Conservation (phyloP, 1,139 yeast species). For the Nadsonia starkeyi-henricii region DNA sequence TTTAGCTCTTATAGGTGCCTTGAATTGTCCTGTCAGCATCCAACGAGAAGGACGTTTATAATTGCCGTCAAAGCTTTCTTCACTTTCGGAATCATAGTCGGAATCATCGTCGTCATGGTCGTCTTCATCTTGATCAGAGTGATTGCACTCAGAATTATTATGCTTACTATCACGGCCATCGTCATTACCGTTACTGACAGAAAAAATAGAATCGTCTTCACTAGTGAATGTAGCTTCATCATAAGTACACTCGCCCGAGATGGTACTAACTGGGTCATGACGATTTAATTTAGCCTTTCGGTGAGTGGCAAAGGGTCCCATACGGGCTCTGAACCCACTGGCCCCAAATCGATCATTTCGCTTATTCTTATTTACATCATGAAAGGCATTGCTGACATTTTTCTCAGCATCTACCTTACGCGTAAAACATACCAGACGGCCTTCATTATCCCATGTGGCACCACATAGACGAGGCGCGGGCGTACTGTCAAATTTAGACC, state of each 20-base stretch:
- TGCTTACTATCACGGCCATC: constrained; percentile 12
- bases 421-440: constrained; percentile 70
- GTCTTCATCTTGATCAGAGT: not conserved
- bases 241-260: constrained; percentile 60
- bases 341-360: not conserved
- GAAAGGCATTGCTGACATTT: not conserved
- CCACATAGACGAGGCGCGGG: constrained; percentile 93
- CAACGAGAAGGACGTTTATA: constrained; percentile 3
- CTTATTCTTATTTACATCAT: not conserved
- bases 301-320: not conserved
- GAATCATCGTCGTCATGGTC: constrained; percentile 2
- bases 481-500: constrained; percentile 24
- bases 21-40: constrained; percentile 3
- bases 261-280: no score
- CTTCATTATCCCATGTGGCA: constrained; percentile 72
- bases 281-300: no score
- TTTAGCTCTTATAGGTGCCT: constrained; percentile 1
- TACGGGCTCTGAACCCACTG: not conserved
- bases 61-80: constrained; percentile 3
- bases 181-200: constrained; percentile 1
- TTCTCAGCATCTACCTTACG: not conserved
- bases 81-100: constrained; percentile 5
- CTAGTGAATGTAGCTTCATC: constrained; percentile 27
- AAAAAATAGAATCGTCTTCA: constrained; percentile 18
- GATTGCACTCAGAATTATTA: not conserved